Conservation (phyloP, 345 rosid species). For the Dipteronia sinensis region DNA sequence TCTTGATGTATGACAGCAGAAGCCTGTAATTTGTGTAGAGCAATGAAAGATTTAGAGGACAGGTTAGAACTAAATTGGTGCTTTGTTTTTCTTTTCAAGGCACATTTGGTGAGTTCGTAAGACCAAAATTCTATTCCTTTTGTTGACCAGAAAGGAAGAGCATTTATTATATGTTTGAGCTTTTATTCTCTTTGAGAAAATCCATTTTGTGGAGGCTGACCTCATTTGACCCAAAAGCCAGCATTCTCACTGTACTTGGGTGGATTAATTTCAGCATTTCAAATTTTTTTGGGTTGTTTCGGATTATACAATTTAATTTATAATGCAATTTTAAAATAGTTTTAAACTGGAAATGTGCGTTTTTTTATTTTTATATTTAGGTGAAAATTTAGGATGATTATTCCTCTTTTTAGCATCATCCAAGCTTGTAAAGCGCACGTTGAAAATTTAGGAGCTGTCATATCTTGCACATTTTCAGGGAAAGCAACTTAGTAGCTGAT, state of each 20-base stretch:
- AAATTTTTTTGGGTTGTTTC: background rate
- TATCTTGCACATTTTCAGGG: no score
- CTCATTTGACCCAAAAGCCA: background rate
- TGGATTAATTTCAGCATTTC: background rate
- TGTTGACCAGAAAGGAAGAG: background rate
- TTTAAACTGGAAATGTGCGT: background rate
- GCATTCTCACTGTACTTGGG: background rate
- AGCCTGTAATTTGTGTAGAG: conserved; percentile 4
- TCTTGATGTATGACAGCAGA: conserved; percentile 1
- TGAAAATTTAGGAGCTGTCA: no score
- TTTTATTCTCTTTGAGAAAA: no score
- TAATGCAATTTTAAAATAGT: background rate
- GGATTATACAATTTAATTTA: background rate
- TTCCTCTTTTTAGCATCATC: no score
- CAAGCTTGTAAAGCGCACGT: no score
- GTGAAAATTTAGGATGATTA: no score
- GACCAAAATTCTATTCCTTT: background rate
- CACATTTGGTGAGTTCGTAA: background rate
- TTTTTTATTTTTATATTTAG: no score
- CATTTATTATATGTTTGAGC: background rate
- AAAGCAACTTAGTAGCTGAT: no score
- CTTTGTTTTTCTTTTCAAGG: background rate
- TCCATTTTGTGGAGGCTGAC: background rate
- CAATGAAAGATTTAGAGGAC: background rate
- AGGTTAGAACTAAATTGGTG: conserved; percentile 4